These are phyloP conservation scores for Cercospora zeae-maydis DNA, from an alignment of 2,329 filamentous ascomycete species.

Conservation along the genomic window DNA sequence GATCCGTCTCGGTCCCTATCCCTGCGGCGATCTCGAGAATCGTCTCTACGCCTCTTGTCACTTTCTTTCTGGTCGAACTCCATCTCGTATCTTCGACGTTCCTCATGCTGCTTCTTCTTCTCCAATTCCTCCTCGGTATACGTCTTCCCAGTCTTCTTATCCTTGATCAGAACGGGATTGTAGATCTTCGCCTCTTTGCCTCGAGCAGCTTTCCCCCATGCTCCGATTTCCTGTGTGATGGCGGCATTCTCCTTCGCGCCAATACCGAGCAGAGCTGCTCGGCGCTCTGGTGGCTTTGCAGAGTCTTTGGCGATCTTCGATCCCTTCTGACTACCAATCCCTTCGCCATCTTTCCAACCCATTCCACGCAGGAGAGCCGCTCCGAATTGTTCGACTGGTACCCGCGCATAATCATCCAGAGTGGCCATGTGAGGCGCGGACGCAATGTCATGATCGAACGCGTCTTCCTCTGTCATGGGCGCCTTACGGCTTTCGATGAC, in stretches of 20 bases:
- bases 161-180: slow-evolving; percentile 59
- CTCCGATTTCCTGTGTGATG: slow-evolving; percentile 67
- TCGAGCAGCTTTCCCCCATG: slow-evolving; percentile 67
- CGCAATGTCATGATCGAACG: slow-evolving; percentile 56
- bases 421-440: slow-evolving; percentile 71
- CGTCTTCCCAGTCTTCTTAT: slow-evolving; percentile 60
- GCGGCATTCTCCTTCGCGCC: slow-evolving; percentile 75
- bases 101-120: slow-evolving; percentile 41
- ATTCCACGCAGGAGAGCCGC: slow-evolving; percentile 85
- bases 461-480: slow-evolving; percentile 35
- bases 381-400: slow-evolving; percentile 93
- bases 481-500: slow-evolving; percentile 37
- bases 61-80: slow-evolving; percentile 42
- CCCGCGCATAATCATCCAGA: slow-evolving; percentile 78
- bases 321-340: slow-evolving; percentile 52
- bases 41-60: slow-evolving; percentile 25
- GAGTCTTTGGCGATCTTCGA: slow-evolving; percentile 44
- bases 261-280: slow-evolving; percentile 79
- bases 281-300: slow-evolving; percentile 62
- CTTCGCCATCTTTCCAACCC: slow-evolving; percentile 79
- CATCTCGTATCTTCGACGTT: slow-evolving; percentile 46
- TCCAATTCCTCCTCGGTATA: slow-evolving; percentile 61
- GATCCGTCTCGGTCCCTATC: slow-evolving; percentile 17
- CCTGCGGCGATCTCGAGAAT: slow-evolving; percentile 18
- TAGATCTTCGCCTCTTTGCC: slow-evolving; percentile 57